A percentile compares a stretch with the other conserved stretches of the same genome.
These are phyloP conservation scores for Stephania cephalantha DNA, from an alignment of 164 flowering plant genomes.

Conservation along the genomic window DNA sequence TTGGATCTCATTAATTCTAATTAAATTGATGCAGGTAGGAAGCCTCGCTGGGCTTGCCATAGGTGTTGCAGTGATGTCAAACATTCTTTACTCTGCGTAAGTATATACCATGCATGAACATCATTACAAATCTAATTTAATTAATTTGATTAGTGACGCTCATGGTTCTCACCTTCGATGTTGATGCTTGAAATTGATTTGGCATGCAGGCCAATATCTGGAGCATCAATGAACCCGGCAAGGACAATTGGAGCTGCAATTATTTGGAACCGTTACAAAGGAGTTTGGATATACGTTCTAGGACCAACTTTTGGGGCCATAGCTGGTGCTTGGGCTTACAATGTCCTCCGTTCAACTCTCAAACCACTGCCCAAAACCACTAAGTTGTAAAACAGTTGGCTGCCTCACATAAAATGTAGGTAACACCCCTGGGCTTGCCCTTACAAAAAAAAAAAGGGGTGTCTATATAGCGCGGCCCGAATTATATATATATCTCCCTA, in stretches of 20 bases:
- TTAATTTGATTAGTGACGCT: background rate
- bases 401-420: too few species aligned
- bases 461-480: too few species aligned
- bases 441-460: too few species aligned
- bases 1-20: background rate
- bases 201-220: slow-evolving; percentile 62
- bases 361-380: slow-evolving; percentile 80
- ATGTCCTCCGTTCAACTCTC: slow-evolving; percentile 64
- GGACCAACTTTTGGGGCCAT: slow-evolving; percentile 62
- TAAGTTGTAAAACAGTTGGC: slow-evolving; percentile 11
- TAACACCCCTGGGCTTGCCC: too few species aligned
- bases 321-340: slow-evolving; percentile 76
- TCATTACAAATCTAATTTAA: background rate
- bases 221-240: slow-evolving; percentile 99
- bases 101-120: background rate
- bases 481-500: too few species aligned
- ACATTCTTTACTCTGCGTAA: slow-evolving; percentile 77
- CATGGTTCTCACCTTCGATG: too few species aligned
- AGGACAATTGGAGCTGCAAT: slow-evolving; percentile 92
- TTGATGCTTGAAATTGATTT: too few species aligned
- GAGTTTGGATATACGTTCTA: slow-evolving; percentile 66
- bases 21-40: slow-evolving; percentile 53
- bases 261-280: slow-evolving; percentile 32
- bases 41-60: slow-evolving; percentile 88
- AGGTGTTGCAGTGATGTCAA: slow-evolving; percentile 62